Conservation (phyloP, 2,329 filamentous ascomycete species). For the Drechslera avenae region DNA sequence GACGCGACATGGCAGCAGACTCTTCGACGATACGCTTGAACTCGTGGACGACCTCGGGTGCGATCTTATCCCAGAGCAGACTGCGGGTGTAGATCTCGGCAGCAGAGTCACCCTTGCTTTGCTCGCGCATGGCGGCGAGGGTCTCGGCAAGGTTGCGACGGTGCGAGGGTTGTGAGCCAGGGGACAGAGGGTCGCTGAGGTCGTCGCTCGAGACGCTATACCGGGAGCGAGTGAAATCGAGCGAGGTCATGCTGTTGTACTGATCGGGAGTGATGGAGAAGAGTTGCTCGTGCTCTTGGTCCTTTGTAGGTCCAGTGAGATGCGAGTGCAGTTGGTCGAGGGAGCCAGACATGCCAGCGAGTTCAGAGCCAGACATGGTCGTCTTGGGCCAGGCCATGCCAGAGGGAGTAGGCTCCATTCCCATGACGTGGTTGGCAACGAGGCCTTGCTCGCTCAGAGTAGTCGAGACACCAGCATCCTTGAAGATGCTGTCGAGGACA, state of each 20-base stretch:
- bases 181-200: constrained; percentile 45
- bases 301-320: constrained; percentile 68
- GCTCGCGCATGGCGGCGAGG: constrained; percentile 75
- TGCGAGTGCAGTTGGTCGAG: constrained; percentile 52
- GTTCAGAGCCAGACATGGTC: constrained; percentile 45
- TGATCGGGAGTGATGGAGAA: constrained; percentile 86
- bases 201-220: constrained; percentile 58
- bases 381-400: constrained; percentile 46
- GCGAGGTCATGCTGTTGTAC: constrained; percentile 82
- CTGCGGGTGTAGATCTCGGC: constrained; percentile 93
- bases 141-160: constrained; percentile 80
- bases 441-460: constrained; percentile 44
- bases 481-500: constrained; percentile 79
- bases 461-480: constrained; percentile 70
- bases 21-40: constrained; percentile 91
- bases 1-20: constrained; percentile 55
- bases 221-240: constrained; percentile 66
- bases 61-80: constrained; percentile 92
- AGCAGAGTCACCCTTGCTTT: constrained; percentile 70
- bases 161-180: constrained; percentile 56
- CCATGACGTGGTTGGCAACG: constrained; percentile 60
- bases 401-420: constrained; percentile 47
- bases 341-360: constrained; percentile 44
- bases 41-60: constrained; percentile 85
- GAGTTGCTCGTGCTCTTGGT: constrained; percentile 85